Evolutionary conservation across 352 stramenopile species (phyloP), one percentile per base, ranked within the genome.

Genomic region (Globisporangium spinosum): DNA sequence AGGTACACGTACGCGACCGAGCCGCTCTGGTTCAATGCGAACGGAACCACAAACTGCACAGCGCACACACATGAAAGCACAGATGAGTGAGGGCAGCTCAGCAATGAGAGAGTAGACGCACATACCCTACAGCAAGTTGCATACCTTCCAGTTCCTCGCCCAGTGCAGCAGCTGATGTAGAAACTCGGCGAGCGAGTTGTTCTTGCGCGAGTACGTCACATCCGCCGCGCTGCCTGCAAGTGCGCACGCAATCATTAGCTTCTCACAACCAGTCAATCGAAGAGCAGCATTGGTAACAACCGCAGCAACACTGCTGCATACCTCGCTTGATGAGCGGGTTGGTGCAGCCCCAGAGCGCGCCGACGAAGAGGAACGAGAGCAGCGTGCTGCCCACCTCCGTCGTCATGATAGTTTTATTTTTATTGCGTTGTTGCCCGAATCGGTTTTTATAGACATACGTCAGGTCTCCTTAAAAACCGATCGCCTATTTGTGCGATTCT

Each of bases 291-390:
- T 40, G 35, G 0, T 15, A 29, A 8, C 1, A n/a, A 2, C 12
- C 40, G n/a, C 54, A 40, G 54, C 54, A 25, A 7, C 8, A 38
- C 32, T 38, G 4, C n/a, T 34, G 10, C 35, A 32, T 58, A 90
- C 87, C 87, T 83, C 70, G 65, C 67, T 95, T 95, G 59, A 95
- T 91, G 34, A 95, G 72, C 1, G 88, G 88, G 67, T 95, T 95
- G 3, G 88, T 95, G 70, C 88, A 95, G 1, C 88, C 88, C 88
- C 88, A 95, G 2, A 95, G 77, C 22, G 86, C 86, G n/a, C 88
- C 86, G 45, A 95, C 84, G 59, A 93, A 77, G 29, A 95, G 74
- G 68, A 95, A 94, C 40, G 84, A 93, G 55, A 92, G 68, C 43
- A 95, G 67, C 58, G 79, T 93, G 55, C 20, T 45, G 29, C 55